phyloP scores from a whole-genome alignment of 345 rosid genomes.

The Hevea brasiliensis region DNA sequence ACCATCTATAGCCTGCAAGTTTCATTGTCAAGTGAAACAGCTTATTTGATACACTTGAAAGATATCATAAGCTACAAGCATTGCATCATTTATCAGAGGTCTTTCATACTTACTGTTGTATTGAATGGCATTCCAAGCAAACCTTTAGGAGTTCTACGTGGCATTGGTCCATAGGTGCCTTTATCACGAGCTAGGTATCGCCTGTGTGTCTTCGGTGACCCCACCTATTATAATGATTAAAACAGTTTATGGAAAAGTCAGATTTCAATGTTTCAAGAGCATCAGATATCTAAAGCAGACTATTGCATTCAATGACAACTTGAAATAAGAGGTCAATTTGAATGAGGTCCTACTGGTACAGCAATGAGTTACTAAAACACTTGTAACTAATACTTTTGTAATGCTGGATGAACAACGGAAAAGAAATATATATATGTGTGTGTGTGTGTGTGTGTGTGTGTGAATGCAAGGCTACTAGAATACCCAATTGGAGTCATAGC shows the following conservation, averaged over 20 bases:
- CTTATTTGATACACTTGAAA: constrained; percentile 7
- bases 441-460: too few species aligned
- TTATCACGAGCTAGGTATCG: constrained; percentile 78
- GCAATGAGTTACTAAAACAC: neutral
- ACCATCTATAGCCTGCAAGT: constrained; percentile 64
- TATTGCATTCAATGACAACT: neutral
- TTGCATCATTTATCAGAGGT: neutral
- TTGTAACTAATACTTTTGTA: neutral
- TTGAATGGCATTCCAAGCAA: constrained; percentile 95
- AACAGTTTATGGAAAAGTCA: neutral
- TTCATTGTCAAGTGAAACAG: constrained; percentile 16
- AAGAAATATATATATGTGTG: neutral
- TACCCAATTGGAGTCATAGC: neutral
- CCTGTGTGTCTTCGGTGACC: constrained; percentile 89
- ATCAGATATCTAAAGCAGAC: neutral
- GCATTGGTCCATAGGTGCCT: constrained; percentile 96
- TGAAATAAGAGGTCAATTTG: neutral
- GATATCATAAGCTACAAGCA: neutral
- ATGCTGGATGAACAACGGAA: neutral
- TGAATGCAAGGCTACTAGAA: neutral
- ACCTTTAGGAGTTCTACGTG: constrained; percentile 81
- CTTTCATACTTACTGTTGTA: constrained; percentile 61
- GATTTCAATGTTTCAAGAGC: neutral
- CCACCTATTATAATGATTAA: constrained; percentile 48
- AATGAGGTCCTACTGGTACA: neutral